phyloP scores from a whole-genome alignment of 163 green algal genomes.

The Scenedesmus sp. region DNA sequence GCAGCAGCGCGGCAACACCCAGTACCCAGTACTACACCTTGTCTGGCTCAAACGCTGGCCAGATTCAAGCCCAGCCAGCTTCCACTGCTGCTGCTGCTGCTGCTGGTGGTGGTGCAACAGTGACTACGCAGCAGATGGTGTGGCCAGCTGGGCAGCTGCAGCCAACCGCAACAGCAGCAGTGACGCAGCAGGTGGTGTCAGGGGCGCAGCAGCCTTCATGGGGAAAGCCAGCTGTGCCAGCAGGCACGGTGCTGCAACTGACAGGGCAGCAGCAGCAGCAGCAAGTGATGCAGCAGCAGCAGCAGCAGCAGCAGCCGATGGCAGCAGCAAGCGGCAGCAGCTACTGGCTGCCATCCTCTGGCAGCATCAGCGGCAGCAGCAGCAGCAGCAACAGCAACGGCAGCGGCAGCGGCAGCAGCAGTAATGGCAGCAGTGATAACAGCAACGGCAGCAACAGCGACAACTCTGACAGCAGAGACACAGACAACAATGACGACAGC shows the following conservation, averaged over 20 bases:
- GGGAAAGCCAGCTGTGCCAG: background rate
- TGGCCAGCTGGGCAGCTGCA: background rate
- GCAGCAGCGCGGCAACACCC: background rate
- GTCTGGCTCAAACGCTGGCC: no score
- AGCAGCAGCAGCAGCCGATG: background rate
- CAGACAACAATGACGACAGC: background rate
- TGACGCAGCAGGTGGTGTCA: background rate
- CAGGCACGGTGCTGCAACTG: background rate
- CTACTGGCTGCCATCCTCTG: no score
- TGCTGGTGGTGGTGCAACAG: background rate
- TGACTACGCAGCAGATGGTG: background rate
- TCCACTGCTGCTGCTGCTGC: background rate
- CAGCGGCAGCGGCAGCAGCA: background rate
- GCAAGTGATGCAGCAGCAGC: background rate
- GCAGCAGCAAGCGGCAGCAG: background rate
- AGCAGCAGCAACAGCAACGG: background rate
- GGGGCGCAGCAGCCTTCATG: background rate
- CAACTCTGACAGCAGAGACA: no score
- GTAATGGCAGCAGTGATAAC: no score
- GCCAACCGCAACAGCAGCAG: background rate
- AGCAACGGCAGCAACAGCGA: no score
- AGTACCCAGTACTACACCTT: background rate
- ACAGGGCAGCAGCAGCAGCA: background rate
- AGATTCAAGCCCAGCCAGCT: background rate
- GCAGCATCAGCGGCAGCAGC: background rate